These are phyloP conservation scores for Fusarium marasasianum DNA, from an alignment of 2,329 filamentous ascomycete species.

Conservation along the genomic window DNA sequence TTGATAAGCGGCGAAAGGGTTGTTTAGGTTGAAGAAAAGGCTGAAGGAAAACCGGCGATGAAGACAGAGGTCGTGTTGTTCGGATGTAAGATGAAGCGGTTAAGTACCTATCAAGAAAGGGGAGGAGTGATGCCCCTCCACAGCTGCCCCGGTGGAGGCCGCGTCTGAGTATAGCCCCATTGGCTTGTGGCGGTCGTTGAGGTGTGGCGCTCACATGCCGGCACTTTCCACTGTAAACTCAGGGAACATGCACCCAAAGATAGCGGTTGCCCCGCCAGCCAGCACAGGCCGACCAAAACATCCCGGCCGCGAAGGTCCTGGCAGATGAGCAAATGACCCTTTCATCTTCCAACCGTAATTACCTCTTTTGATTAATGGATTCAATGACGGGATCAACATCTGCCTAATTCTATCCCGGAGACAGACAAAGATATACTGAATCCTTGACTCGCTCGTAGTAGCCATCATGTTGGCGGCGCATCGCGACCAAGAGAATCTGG, in stretches of 20 bases:
- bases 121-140: conserved; percentile 52
- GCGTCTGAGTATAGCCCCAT: conserved; percentile 32
- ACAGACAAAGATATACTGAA: conserved; percentile 11
- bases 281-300: conserved; percentile 37
- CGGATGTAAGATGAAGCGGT: conserved; percentile 46
- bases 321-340: conserved; percentile 11
- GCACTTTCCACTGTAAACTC: conserved; percentile 19
- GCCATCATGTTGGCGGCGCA: conserved; percentile 76
- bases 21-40: conserved; percentile 13
- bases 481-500: conserved; percentile 88
- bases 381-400: conserved; percentile 22
- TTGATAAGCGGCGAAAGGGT: conserved; percentile 42
- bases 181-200: conserved; percentile 46
- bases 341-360: conserved; percentile 33
- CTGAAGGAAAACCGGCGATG: conserved; percentile 35
- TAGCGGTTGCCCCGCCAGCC: conserved; percentile 46
- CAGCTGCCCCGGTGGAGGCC: conserved; percentile 42
- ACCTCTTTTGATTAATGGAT: conserved; percentile 25
- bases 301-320: conserved; percentile 13
- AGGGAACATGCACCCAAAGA: background rate
- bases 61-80: conserved; percentile 47
- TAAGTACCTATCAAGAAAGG: conserved; percentile 48
- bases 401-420: conserved; percentile 10
- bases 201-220: conserved; percentile 34
- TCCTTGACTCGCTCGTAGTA: conserved; percentile 15